Base-by-base conservation (phyloP, 345 rosid species). In the Barbarea vulgaris region DNA sequence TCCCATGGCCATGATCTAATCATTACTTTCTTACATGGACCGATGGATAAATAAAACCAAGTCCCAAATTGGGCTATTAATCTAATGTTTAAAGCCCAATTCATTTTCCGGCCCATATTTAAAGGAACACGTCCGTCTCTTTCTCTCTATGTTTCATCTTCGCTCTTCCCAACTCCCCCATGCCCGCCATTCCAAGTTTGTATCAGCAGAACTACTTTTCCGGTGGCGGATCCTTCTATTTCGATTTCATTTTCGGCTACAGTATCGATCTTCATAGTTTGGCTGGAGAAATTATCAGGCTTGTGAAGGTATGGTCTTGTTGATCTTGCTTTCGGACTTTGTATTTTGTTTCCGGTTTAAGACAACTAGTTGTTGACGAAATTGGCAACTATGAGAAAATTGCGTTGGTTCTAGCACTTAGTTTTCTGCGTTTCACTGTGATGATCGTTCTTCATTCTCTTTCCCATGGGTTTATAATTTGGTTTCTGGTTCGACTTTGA, bases 51-150 rank as follows among this genome's bases (percentile, higher is more conserved):
- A 1, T 7, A 18, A 0, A 47, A 17, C 13, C 13, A 50, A 21
- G 21, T 5, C 15, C 31, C 4, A 13, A 7, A 13, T 61, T 39
- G 33, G 50, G 33, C 19, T 61, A 4, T 37, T 9, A 1, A 39
- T 39, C 3, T 61, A 4, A 22, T 24, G 2, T 28, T 50, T 21
- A 21, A 51, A 37, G 72, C 72, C 72, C 61, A 67, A 67, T 21
- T 2, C 1, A 0, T 1, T 36, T 60, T 3, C n/a, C 25, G 48
- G 71, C 48, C 71, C 71, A 67, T 14, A 51, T 14, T 3, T 4
- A 28, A 7, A 46, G 17, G 17, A 46, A 18, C 54, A 27, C 55
- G 69, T 18, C 37, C 17, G 54, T 30, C 56, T 17, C 53, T 17
- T 46, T 64, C 10, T 10, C 39, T 17, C 37, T 3, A 5, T 9